Base-by-base conservation (phyloP, 305 asterid genomes). In the Solanum hybrid region DNA sequence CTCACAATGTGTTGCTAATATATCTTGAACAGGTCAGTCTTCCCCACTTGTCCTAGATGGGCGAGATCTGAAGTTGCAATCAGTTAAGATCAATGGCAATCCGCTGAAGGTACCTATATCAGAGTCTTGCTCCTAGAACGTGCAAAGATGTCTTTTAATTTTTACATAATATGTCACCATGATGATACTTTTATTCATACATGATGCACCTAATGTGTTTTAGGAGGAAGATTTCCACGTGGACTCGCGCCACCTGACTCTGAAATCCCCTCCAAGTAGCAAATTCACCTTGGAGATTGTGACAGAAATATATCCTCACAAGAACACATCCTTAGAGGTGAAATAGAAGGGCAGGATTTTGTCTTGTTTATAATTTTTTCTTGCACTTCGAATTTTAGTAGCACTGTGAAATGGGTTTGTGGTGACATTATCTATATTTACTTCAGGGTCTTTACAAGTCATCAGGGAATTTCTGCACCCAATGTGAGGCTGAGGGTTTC, bases 401-500 rank as follows among this genome's bases (percentile, higher is more conserved):
- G 26, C 36, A 9, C 34, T 13, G 77, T 39, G 61, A 51, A 87
- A 45, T 57, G 32, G 37, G 38, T 61, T 80, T 86, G 24, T 73
- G 65, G 39, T 90, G 20, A 17, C 81, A 22, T 33, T 37, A 65
- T 86, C 91, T 85, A 78, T 84, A 85, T 77, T 87, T 92, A 39
- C 90, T 89, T 90, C 90, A 90, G 99, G 99, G 99, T 83, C 98
- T 97, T 89, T 97, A 95, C 92, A 95, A 94, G 93, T 91, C 99
- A 87, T 94, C 99, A n/a, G 95, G 96, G 88, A 97, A 96, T 92
- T 96, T 96, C 93, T 97, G 98, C 92, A 97, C 99, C 29, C 98
- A 96, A 92, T 97, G 99, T 91, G 99, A 97, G 91, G 98, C 98
- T 14, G 98, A 97, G 89, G 98, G 99, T 88, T 97, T 97, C 91